Percentiles rank a stretch among this genome's conserved stretches.
These are phyloP conservation scores for Entomophthora muscae DNA, from an alignment of 371 early-diverging fungal genomes.

Conservation along the genomic window DNA sequence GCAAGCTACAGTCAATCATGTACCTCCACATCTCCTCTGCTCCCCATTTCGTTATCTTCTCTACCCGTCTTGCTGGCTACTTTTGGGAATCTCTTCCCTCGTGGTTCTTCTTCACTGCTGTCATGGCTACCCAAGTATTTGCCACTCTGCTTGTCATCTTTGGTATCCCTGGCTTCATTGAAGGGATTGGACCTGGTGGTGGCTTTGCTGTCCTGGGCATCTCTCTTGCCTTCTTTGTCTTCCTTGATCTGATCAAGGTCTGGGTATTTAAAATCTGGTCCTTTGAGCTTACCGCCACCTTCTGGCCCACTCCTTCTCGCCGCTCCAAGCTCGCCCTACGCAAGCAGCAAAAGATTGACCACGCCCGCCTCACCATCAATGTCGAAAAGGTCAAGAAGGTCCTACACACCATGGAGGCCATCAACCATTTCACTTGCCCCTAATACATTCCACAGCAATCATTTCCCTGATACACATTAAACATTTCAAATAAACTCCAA, in stretches of 20 bases:
- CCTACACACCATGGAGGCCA: background rate
- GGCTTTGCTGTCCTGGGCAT: slow-evolving; percentile 28
- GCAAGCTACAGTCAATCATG: slow-evolving; percentile 63
- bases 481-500: too few species aligned
- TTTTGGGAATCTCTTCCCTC: slow-evolving; percentile 76
- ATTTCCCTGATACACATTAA: too few species aligned
- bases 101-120: slow-evolving; percentile 53
- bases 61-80: slow-evolving; percentile 78
- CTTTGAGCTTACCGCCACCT: slow-evolving; percentile 45
- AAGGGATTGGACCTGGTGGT: slow-evolving; percentile 29
- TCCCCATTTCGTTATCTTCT: slow-evolving; percentile 92
- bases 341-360: background rate
- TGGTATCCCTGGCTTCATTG: slow-evolving; percentile 34
- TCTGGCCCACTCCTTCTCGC: slow-evolving; percentile 45
- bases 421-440: too few species aligned
- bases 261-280: slow-evolving; percentile 43
- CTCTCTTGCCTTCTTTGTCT: slow-evolving; percentile 37
- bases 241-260: slow-evolving; percentile 67
- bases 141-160: slow-evolving; percentile 74
- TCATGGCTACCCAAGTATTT: slow-evolving; percentile 79
- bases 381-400: slow-evolving; percentile 4
- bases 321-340: slow-evolving; percentile 23
- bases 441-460: too few species aligned
- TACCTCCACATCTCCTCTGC: slow-evolving; percentile 73
- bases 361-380: background rate